Conservation (phyloP, 768 basidiomycete genomes). For the Psilocybe tampanensis region DNA sequence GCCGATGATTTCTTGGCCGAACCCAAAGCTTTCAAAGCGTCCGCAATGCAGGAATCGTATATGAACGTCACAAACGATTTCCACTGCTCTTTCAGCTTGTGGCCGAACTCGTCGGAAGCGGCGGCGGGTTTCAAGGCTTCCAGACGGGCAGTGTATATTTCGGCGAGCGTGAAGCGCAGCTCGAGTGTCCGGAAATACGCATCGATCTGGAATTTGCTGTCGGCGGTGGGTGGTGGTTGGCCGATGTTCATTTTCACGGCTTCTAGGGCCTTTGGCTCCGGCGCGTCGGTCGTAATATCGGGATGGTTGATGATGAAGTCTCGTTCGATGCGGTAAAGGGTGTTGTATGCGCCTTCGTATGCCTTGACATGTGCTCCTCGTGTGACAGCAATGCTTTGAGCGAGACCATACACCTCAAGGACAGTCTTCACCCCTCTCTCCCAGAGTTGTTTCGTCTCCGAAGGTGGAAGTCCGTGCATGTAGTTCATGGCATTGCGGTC, state of each 20-base stretch:
- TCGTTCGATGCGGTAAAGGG: constrained; percentile 51
- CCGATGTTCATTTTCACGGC: constrained; percentile 54
- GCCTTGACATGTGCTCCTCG: constrained; percentile 59
- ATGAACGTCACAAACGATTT: constrained; percentile 48
- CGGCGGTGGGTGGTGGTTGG: constrained; percentile 57
- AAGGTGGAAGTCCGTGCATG: constrained; percentile 7
- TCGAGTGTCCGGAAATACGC: constrained; percentile 57
- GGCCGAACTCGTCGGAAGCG: not conserved
- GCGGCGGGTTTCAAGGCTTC: constrained; percentile 9
- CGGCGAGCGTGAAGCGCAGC: constrained; percentile 50
- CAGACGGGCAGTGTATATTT: constrained; percentile 19
- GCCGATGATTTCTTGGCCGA: constrained; percentile 53
- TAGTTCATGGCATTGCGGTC: constrained; percentile 3
- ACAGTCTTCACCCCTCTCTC: constrained; percentile 34
- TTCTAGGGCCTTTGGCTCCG: constrained; percentile 48
- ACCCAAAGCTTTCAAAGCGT: constrained; percentile 46
- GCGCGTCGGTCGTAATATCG: constrained; percentile 38
- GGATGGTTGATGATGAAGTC: constrained; percentile 32
- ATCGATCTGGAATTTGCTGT: constrained; percentile 61
- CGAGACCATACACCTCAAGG: constrained; percentile 39
- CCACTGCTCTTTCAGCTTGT: constrained; percentile 41
- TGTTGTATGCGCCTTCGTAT: constrained; percentile 61
- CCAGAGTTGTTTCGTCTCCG: constrained; percentile 36
- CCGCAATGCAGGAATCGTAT: constrained; percentile 47
- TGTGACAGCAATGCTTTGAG: constrained; percentile 39